Evolutionary conservation across 768 basidiomycete genomes (phyloP), one percentile per base, ranked within the genome.

Genomic region (Lactarius vividus): DNA sequence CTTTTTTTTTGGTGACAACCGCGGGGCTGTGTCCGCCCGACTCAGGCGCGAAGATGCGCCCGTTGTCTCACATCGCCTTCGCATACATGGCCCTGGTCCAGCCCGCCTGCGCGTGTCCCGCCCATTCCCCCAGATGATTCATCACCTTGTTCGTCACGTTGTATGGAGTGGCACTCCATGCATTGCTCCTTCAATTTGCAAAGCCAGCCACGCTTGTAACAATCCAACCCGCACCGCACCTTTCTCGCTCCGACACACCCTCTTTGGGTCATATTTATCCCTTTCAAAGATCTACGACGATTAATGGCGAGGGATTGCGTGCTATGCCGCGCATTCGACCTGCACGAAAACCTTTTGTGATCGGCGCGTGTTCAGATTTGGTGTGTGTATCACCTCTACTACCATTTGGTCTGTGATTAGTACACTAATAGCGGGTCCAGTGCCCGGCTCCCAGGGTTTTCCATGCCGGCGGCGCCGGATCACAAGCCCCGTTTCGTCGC

Each of bases 321-420:
- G 35, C 18, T 53, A 9, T 29, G 40, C 64, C 44, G 53, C 26
- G 33, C 9, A 16, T 46, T 31, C 58, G 33, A 44, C 49, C 53
- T 23, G 33, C 44, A 26, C 6, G 29, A 26, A 35, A 52, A 0
- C 29, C 42, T 40, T 57, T 61, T 60, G 49, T 61, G 64, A 65
- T 65, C 46, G 56, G 40, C 65, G 20, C 37, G 39, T 16, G 1
- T 42, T 58, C 61, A 35, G 40, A 62, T 57, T 26, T 42, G 49
- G 65, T 62, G 46, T 31, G 16, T 23, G 46, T 31, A 62, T 66
- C 65, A 56, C 65, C 65, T n/a, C n/a, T n/a, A n/a, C n/a, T n/a
- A n/a, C n/a, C n/a, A n/a, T n/a, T n/a, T n/a, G n/a, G n/a, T n/a
- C n/a, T n/a, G n/a, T n/a, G n/a, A n/a, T n/a, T n/a, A n/a, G n/a